Percentiles rank a stretch among this genome's conserved stretches.
Evolutionary conservation across 2,329 filamentous ascomycete genomes (phyloP).

Genomic region (Knufia petricola): DNA sequence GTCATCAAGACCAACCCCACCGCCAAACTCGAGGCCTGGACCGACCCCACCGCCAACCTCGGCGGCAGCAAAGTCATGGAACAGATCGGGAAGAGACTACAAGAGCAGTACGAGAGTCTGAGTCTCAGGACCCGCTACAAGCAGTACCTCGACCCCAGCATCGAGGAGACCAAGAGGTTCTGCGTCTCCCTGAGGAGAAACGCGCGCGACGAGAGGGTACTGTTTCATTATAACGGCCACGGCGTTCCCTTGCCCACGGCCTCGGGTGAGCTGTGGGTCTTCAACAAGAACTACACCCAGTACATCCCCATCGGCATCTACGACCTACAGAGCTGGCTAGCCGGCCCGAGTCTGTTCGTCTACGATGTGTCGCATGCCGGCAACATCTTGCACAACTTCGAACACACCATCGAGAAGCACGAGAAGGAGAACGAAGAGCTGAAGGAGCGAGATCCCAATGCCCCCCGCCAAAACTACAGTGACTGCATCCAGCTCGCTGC

Average conservation of each 20-base stretch:
- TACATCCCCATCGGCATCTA: constrained; percentile 96
- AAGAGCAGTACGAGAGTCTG: constrained; percentile 90
- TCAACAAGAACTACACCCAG: constrained; percentile 97
- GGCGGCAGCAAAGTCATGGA: constrained; percentile 77
- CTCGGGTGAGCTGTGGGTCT: constrained; percentile 97
- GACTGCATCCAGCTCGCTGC: constrained; percentile 90
- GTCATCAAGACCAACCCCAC: constrained; percentile 91
- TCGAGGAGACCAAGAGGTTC: constrained; percentile 96
- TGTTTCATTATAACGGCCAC: constrained; percentile 99
- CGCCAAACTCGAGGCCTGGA: constrained; percentile 92
- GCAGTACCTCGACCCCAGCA: constrained; percentile 89
- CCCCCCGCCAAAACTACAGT: constrained; percentile 54
- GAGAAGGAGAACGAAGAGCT: constrained; percentile 76
- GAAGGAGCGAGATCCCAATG: constrained; percentile 63
- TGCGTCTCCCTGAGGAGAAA: constrained; percentile 81
- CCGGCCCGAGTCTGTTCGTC: constrained; percentile 89
- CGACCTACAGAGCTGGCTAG: constrained; percentile 90
- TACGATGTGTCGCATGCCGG: constrained; percentile 97
- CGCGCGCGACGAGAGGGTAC: constrained; percentile 86
- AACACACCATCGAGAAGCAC: constrained; percentile 89
- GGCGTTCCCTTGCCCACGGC: constrained; percentile 91
- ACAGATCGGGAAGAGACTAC: constrained; percentile 90
- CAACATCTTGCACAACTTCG: constrained; percentile 90
- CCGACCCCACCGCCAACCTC: constrained; percentile 73
- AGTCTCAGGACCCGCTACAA: constrained; percentile 96